Conservation (phyloP, 768 basidiomycete genomes). For the Rubroboletus pulcherrimus region DNA sequence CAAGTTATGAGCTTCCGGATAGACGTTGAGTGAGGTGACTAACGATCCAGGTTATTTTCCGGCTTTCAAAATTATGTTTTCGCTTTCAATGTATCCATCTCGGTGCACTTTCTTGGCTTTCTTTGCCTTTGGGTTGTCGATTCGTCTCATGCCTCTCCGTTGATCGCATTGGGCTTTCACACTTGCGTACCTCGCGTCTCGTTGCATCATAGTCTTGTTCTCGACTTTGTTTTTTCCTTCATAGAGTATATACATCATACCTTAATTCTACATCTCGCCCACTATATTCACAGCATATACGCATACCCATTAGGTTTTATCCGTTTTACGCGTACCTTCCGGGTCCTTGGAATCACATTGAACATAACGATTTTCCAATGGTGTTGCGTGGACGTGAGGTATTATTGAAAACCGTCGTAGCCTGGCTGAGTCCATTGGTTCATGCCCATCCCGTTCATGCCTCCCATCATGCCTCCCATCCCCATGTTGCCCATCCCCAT, state of each 20-base stretch:
- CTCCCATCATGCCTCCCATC: conserved; percentile 31
- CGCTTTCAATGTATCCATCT: not conserved
- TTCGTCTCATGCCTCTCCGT: conserved; percentile 10
- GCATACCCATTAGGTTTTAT: conserved; percentile 22
- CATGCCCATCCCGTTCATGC: conserved; percentile 39
- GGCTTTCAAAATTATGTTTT: not conserved
- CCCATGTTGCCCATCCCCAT: conserved; percentile 36
- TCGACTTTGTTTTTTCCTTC: not conserved
- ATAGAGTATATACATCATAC: conserved; percentile 48
- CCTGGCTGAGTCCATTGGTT: conserved; percentile 36
- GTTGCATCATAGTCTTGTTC: conserved; percentile 4
- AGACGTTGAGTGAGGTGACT: conserved; percentile 34
- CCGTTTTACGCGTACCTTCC: conserved; percentile 5
- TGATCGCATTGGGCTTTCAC: conserved; percentile 9
- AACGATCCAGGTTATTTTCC: not conserved
- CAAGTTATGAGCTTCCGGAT: conserved; percentile 80
- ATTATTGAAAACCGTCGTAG: conserved; percentile 32
- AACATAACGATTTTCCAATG: not conserved
- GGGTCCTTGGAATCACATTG: conserved; percentile 1
- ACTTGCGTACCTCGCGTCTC: not conserved
- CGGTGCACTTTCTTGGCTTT: not conserved
- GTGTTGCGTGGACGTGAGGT: not conserved
- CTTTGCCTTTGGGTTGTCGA: not conserved
- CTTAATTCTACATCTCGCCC: conserved; percentile 22
- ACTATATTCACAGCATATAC: conserved; percentile 25